Conservation (phyloP, 805 yeast genomes). For the Metschnikowia gelsemii region DNA sequence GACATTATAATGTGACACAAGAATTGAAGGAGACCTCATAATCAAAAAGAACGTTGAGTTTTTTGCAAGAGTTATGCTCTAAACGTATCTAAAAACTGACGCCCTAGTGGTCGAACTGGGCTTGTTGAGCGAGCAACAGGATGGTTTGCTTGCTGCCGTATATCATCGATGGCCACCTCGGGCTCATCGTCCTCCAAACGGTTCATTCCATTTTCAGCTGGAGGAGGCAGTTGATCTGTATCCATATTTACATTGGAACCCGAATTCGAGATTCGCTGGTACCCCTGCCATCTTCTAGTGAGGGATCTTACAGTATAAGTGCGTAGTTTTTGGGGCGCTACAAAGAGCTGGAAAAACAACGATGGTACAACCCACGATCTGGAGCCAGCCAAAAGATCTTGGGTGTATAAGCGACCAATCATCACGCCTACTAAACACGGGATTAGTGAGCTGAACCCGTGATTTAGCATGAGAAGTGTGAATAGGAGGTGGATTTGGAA, state of each 20-base stretch:
- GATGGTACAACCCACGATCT: slow-evolving; percentile 33
- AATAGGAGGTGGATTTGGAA: slow-evolving; percentile 41
- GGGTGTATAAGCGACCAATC: slow-evolving; percentile 44
- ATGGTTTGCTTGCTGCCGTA: slow-evolving; percentile 13
- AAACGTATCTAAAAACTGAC: slow-evolving; percentile 61
- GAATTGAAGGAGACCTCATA: neutral
- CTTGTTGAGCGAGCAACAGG: slow-evolving; percentile 47
- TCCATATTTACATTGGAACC: no score
- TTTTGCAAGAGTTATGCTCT: no score
- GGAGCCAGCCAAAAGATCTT: slow-evolving; percentile 45
- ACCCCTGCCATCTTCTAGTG: slow-evolving; percentile 13
- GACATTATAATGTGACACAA: no score
- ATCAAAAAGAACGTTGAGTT: neutral
- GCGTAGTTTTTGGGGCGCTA: slow-evolving; percentile 26
- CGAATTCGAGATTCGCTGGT: slow-evolving; percentile 12
- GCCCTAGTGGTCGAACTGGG: slow-evolving; percentile 60
- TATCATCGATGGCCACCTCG: slow-evolving; percentile 25
- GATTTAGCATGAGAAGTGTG: slow-evolving; percentile 44
- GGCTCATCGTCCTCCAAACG: slow-evolving; percentile 21
- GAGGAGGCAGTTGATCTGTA: slow-evolving; percentile 7
- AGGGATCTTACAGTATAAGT: slow-evolving; percentile 7
- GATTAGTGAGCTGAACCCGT: slow-evolving; percentile 35
- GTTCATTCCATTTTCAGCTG: slow-evolving; percentile 1
- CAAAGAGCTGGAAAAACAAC: slow-evolving; percentile 26
- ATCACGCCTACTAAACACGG: slow-evolving; percentile 44